These are phyloP conservation scores for Cyberlindnera subsufficiens DNA, from an alignment of 805 yeast species.

Conservation along the genomic window DNA sequence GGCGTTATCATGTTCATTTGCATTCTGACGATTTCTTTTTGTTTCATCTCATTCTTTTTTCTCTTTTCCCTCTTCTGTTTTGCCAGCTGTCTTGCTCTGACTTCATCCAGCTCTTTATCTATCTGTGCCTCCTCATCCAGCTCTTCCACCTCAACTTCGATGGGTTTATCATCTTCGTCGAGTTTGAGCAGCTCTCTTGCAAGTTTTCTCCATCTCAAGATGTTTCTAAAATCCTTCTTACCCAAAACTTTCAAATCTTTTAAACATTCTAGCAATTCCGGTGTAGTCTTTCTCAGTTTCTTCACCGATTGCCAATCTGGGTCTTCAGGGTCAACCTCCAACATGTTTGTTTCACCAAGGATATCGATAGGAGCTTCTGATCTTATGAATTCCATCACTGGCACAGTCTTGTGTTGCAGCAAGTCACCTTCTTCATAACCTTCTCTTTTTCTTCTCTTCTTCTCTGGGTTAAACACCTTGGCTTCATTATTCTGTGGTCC, in stretches of 20 bases:
- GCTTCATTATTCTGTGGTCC: slow-evolving; percentile 80
- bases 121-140: slow-evolving; percentile 86
- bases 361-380: slow-evolving; percentile 78
- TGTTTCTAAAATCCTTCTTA: slow-evolving; percentile 81
- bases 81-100: slow-evolving; percentile 65
- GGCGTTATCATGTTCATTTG: slow-evolving; percentile 96
- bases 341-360: slow-evolving; percentile 66
- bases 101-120: slow-evolving; percentile 73
- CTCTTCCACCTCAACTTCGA: slow-evolving; percentile 51
- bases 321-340: slow-evolving; percentile 52
- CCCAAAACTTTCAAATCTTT: slow-evolving; percentile 93
- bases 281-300: slow-evolving; percentile 70
- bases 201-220: slow-evolving; percentile 83
- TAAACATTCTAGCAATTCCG: slow-evolving; percentile 75
- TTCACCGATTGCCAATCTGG: slow-evolving; percentile 68
- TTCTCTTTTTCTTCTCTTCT: slow-evolving; percentile 81
- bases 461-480: slow-evolving; percentile 91
- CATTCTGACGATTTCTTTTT: slow-evolving; percentile 83
- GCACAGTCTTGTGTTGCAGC: slow-evolving; percentile 59
- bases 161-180: slow-evolving; percentile 43
- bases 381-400: slow-evolving; percentile 75
- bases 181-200: slow-evolving; percentile 76
- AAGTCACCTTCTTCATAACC: slow-evolving; percentile 97
- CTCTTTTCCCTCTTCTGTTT: slow-evolving; percentile 77
- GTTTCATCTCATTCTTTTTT: slow-evolving; percentile 73